A percentile compares a stretch with the other conserved stretches of the same genome.
Conservation (phyloP, 1,284 basidiomycete genomes). For the Papiliotrema nemorosa region DNA sequence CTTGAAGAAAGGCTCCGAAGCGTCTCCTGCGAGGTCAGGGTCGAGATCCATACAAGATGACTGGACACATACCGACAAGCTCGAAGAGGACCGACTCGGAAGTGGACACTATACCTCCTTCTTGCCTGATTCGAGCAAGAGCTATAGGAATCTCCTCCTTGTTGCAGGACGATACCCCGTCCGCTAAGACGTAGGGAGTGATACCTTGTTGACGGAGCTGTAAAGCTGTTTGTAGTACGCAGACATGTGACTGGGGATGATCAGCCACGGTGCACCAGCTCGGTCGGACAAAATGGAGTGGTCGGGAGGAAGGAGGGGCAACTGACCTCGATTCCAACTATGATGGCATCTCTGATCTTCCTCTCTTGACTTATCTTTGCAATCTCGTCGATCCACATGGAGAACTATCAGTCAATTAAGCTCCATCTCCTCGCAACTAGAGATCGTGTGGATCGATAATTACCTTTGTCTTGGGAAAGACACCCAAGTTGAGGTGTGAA, state of each 20-base stretch:
- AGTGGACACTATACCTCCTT: constrained; percentile 72
- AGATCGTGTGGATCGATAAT: too few species aligned
- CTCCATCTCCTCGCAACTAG: background rate
- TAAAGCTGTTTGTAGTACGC: constrained; percentile 76
- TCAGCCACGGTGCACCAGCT: too few species aligned
- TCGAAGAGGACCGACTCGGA: constrained; percentile 79
- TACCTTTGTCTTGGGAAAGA: constrained; percentile 60
- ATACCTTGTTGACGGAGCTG: constrained; percentile 54
- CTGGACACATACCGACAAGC: constrained; percentile 49
- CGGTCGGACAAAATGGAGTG: background rate
- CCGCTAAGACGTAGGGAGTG: constrained; percentile 60
- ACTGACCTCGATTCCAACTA: constrained; percentile 73
- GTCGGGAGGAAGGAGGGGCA: constrained; percentile 12
- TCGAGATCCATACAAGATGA: background rate
- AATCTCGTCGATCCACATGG: constrained; percentile 73
- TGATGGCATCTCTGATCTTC: constrained; percentile 60
- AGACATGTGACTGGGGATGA: constrained; percentile 71
- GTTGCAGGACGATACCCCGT: constrained; percentile 80
- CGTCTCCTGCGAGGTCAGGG: constrained; percentile 56
- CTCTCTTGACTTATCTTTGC: constrained; percentile 54
- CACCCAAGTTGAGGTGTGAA: constrained; percentile 58
- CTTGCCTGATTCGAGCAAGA: constrained; percentile 62
- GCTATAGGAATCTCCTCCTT: constrained; percentile 51
- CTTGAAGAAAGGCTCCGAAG: constrained; percentile 67
- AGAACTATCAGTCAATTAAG: constrained; percentile 60